Percentiles rank a stretch among this genome's conserved stretches.
phyloP scores from a whole-genome alignment of 2,329 filamentous ascomycete species.

The Calonectria henricotiae region DNA sequence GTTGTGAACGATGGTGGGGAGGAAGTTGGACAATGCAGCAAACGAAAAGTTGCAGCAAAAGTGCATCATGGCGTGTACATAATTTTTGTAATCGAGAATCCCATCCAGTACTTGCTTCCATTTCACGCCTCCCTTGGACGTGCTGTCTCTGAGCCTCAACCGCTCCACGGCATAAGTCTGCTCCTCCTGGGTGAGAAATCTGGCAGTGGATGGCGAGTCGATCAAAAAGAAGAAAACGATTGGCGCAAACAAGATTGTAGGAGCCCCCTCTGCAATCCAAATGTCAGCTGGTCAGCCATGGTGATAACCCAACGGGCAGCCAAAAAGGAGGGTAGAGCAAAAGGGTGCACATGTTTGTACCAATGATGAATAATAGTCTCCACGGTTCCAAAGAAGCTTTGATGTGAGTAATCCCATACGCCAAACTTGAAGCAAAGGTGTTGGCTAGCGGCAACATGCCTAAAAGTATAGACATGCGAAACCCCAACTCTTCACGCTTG shows the following conservation, averaged over 20 bases:
- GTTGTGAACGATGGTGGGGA: slow-evolving; percentile 37
- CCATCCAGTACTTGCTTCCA: slow-evolving; percentile 38
- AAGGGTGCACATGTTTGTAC: not conserved
- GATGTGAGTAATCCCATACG: slow-evolving; percentile 40
- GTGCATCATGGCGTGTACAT: slow-evolving; percentile 37
- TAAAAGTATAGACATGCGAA: slow-evolving; percentile 37
- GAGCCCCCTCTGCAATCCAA: slow-evolving; percentile 27
- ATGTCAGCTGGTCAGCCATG: not conserved
- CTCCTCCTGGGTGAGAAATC: slow-evolving; percentile 33
- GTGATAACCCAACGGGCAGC: too few relatives aligned
- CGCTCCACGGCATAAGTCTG: slow-evolving; percentile 34
- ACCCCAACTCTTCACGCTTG: slow-evolving; percentile 38
- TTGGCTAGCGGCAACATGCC: slow-evolving; percentile 40
- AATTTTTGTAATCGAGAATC: slow-evolving; percentile 35
- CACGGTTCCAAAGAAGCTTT: slow-evolving; percentile 33
- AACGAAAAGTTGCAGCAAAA: slow-evolving; percentile 43
- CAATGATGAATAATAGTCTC: slow-evolving; percentile 37
- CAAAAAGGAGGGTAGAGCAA: not conserved
- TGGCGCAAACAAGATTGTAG: slow-evolving; percentile 30
- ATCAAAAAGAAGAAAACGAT: slow-evolving; percentile 35
- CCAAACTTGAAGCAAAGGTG: slow-evolving; percentile 37
- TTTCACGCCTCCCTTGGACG: slow-evolving; percentile 32
- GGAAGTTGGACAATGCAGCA: slow-evolving; percentile 40
- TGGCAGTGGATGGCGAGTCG: slow-evolving; percentile 35
- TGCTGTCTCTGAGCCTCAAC: slow-evolving; percentile 34